Evolutionary conservation across 176 grass and related monocot genomes (phyloP).

Genomic region (Oryza rufipogon): DNA sequence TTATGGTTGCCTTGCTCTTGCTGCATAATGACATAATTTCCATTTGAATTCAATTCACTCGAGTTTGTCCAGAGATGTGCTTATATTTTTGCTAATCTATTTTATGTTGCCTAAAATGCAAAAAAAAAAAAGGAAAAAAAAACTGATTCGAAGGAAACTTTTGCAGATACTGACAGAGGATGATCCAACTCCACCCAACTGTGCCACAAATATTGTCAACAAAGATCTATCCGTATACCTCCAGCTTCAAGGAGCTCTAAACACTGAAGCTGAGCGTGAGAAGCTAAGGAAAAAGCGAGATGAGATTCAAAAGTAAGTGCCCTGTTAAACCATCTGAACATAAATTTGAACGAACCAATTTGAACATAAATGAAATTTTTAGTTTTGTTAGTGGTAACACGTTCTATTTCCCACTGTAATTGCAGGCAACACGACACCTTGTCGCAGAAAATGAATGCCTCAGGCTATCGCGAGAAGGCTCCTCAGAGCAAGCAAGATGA

Average conservation of each 20-base stretch:
- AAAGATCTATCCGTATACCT: constrained; percentile 78
- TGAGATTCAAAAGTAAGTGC: constrained; percentile 53
- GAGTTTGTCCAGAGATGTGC: background rate
- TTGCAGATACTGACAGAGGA: constrained; percentile 52
- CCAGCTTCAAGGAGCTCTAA: constrained; percentile 68
- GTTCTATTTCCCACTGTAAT: background rate
- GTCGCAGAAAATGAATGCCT: constrained; percentile 50
- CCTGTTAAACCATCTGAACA: background rate
- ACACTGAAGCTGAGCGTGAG: constrained; percentile 62
- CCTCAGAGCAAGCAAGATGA: constrained; percentile 67
- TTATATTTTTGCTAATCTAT: constrained; percentile 4
- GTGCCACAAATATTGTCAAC: constrained; percentile 70
- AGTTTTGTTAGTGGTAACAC: constrained; percentile 9
- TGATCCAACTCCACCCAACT: constrained; percentile 52
- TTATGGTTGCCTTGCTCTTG: background rate
- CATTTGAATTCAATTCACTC: constrained; percentile 10
- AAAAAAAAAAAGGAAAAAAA: background rate
- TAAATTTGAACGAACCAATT: no score
- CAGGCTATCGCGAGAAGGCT: constrained; percentile 70
- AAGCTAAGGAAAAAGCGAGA: constrained; percentile 70
- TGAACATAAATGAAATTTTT: background rate
- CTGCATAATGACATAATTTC: constrained; percentile 3
- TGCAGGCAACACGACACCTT: constrained; percentile 55
- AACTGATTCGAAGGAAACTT: constrained; percentile 3
- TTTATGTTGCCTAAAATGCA: background rate